These are phyloP conservation scores for Thalassiosira mediterranea DNA, from an alignment of 352 stramenopile species.

Conservation along the genomic window DNA sequence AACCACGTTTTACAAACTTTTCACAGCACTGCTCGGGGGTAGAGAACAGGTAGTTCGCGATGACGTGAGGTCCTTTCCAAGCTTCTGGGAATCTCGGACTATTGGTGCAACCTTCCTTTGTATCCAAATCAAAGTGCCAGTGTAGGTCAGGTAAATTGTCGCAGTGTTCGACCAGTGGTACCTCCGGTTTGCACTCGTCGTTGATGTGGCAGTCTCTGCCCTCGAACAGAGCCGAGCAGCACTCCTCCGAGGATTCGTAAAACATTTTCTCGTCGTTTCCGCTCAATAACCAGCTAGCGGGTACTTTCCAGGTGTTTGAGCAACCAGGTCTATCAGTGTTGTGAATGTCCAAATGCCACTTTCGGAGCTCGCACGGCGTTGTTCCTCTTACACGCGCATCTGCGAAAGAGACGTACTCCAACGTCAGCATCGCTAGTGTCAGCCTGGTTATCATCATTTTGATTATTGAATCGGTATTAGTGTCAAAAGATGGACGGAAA, in stretches of 20 bases:
- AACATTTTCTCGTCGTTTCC: not conserved
- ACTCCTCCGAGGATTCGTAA: constrained; percentile 1
- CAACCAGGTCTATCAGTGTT: not conserved
- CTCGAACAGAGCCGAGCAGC: not conserved
- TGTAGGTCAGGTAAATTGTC: no score
- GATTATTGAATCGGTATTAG: no score
- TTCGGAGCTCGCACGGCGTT: no score
- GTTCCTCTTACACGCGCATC: no score
- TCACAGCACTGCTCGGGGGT: constrained; percentile 3
- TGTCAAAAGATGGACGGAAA: no score
- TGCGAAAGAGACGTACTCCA: no score
- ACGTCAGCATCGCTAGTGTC: no score
- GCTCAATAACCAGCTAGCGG: not conserved
- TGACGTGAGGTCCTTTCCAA: not conserved
- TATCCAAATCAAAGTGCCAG: not conserved
- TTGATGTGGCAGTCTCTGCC: not conserved
- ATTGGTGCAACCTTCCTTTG: constrained; percentile 3
- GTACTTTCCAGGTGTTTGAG: constrained; percentile 2
- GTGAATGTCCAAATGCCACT: not conserved
- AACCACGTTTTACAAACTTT: not conserved
- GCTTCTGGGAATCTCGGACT: not conserved
- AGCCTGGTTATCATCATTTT: no score
- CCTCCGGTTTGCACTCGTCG: not conserved
- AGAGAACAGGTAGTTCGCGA: not conserved
- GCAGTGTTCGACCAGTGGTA: not conserved